Evolutionary conservation across 1,139 yeast species (phyloP), one percentile per base, ranked within the genome.

Genomic region (Pichia sp.): DNA sequence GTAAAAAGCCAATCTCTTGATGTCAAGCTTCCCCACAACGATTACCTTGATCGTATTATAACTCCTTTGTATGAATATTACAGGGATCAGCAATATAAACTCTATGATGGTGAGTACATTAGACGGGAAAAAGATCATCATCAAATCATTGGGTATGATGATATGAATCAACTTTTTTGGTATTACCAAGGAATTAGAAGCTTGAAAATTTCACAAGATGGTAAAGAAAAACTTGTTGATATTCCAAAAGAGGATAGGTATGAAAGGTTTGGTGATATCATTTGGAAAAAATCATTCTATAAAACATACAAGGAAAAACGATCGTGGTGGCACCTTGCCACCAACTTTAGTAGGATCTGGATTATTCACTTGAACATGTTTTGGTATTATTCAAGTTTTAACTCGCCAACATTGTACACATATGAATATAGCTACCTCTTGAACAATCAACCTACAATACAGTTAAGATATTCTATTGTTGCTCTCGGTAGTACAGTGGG

Each of bases 121-220:
- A 76, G 78, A 58, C 75, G 75, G 43, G 84, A 79, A 53, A 78
- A 75, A 51, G 97, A 90, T 66, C 97, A 90, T 65, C 74, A 78
- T 56, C 73, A 77, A 43, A 78, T 84, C 2, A 83, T 90, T 58
- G 96, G 97, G 0, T 90, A 90, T 65, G 97, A 90, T 68, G 97
- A 90, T 67, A 76, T 88, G 52, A 90, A 90, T 67, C 96, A 87
- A 65, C 74, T 86, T 27, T 90, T 90, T 65, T 90, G 97, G 97
- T 83, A 83, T 61, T 78, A 81, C 0, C 78, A 81, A 55, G 89
- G 90, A 0, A 69, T 90, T 12, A 72, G 75, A 50, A 72, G 77
- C 48, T 71, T 90, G 12, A 68, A 64, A 14, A 64, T 83, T 9
- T 38, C 55, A 16, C 46, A 42, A 5, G 60, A 65, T 16, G 61